These are phyloP conservation scores for Pontederia paniculata DNA, from an alignment of 176 grass and related monocot genomes.

Conservation along the genomic window DNA sequence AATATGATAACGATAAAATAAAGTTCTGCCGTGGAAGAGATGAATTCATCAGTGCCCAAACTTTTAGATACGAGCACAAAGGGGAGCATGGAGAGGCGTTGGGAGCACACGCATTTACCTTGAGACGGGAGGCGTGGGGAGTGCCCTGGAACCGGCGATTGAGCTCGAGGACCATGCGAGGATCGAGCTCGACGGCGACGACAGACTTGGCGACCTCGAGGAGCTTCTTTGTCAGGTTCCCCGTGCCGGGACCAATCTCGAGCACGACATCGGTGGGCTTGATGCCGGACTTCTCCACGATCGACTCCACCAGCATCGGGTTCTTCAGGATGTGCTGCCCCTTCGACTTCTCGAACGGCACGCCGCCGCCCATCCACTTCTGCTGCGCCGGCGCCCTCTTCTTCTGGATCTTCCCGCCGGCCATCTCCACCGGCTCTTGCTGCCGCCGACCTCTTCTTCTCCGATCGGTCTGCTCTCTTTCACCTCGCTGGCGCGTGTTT, in stretches of 20 bases:
- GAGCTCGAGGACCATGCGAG: constrained; percentile 91
- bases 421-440: constrained; percentile 27
- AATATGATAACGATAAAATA: not conserved
- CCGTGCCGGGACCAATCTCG: constrained; percentile 88
- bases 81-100: too few relatives aligned
- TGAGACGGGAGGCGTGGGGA: constrained; percentile 54
- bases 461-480: too few relatives aligned
- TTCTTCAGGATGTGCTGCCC: constrained; percentile 90
- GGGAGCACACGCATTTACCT: constrained; percentile 20
- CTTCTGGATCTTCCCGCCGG: constrained; percentile 85
- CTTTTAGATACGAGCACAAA: too few relatives aligned
- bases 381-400: constrained; percentile 27
- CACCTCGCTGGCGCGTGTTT: too few relatives aligned
- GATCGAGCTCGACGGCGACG: constrained; percentile 93
- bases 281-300: constrained; percentile 78
- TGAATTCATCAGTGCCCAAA: too few relatives aligned
- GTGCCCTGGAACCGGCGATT: constrained; percentile 76
- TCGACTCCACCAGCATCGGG: constrained; percentile 71
- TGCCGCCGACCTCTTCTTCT: too few relatives aligned
- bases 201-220: constrained; percentile 85
- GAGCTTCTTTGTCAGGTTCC: constrained; percentile 88
- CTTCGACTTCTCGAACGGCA: constrained; percentile 96
- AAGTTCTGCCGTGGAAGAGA: not conserved
- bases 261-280: constrained; percentile 88
- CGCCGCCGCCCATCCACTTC: constrained; percentile 39